These are phyloP conservation scores for Plasmodium blacklocki DNA, from an alignment of 169 alveolate genomes.

Conservation along the genomic window DNA sequence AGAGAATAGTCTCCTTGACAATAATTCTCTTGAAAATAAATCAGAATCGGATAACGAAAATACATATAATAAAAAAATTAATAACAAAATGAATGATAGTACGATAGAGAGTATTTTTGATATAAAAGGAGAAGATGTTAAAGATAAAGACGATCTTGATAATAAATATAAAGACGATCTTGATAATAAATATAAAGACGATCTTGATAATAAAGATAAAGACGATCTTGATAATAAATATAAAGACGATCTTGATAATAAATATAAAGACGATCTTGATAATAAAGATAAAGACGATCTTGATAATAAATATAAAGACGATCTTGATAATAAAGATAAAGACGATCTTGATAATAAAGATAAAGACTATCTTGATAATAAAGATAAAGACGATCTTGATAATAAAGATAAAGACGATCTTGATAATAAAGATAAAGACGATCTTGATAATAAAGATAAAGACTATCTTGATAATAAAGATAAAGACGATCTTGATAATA, in stretches of 20 bases:
- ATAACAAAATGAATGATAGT: constrained; percentile 10
- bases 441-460: too few species aligned
- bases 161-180: neutral
- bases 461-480: too few species aligned
- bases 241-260: neutral
- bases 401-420: too few species aligned
- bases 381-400: too few species aligned
- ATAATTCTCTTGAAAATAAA: constrained; percentile 12
- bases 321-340: too few species aligned
- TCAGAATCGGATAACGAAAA: neutral
- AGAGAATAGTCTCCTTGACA: neutral
- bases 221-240: neutral
- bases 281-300: neutral
- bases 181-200: neutral
- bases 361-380: too few species aligned
- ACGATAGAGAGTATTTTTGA: constrained; percentile 54
- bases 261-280: neutral
- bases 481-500: too few species aligned
- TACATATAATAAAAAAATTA: constrained; percentile 6
- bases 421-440: too few species aligned
- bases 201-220: neutral
- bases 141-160: neutral
- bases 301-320: neutral
- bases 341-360: neutral
- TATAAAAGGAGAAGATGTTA: constrained; percentile 1